Conservation (phyloP, 2,329 filamentous ascomycete species). For the Cladosporium cucumerinum region DNA sequence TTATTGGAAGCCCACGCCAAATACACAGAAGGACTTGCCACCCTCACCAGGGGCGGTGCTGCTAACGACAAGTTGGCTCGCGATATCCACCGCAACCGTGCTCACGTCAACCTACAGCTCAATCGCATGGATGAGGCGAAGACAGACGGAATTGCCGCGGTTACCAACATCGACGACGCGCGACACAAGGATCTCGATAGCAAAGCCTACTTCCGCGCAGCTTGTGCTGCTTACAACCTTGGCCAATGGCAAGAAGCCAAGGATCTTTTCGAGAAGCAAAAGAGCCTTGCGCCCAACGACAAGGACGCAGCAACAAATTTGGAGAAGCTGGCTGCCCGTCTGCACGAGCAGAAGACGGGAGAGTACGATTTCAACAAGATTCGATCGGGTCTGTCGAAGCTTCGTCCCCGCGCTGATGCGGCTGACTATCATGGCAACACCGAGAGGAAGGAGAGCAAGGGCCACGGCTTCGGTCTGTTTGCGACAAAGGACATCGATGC, state of each 20-base stretch:
- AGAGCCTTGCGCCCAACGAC: slow-evolving; percentile 18
- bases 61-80: slow-evolving; percentile 9
- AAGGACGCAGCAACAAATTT: slow-evolving; percentile 15
- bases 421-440: slow-evolving; percentile 38
- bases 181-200: slow-evolving; percentile 28
- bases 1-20: slow-evolving; percentile 20
- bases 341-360: slow-evolving; percentile 20
- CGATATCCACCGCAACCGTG: slow-evolving; percentile 30
- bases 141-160: slow-evolving; percentile 31
- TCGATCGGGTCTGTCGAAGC: not conserved
- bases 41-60: not conserved
- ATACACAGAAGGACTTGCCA: slow-evolving; percentile 25
- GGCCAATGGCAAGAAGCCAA: slow-evolving; percentile 19
- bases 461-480: slow-evolving; percentile 43
- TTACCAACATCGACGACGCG: slow-evolving; percentile 29
- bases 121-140: slow-evolving; percentile 32
- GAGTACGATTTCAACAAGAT: slow-evolving; percentile 18
- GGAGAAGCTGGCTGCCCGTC: slow-evolving; percentile 10
- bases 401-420: slow-evolving; percentile 28
- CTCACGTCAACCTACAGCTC: slow-evolving; percentile 34
- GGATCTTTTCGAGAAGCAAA: slow-evolving; percentile 15
- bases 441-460: slow-evolving; percentile 34
- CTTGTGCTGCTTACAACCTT: slow-evolving; percentile 22
- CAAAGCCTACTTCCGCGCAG: slow-evolving; percentile 24
- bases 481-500: slow-evolving; percentile 37